These are phyloP conservation scores for Echeveria elegans DNA, from an alignment of 164 flowering plant genomes.

Conservation along the genomic window DNA sequence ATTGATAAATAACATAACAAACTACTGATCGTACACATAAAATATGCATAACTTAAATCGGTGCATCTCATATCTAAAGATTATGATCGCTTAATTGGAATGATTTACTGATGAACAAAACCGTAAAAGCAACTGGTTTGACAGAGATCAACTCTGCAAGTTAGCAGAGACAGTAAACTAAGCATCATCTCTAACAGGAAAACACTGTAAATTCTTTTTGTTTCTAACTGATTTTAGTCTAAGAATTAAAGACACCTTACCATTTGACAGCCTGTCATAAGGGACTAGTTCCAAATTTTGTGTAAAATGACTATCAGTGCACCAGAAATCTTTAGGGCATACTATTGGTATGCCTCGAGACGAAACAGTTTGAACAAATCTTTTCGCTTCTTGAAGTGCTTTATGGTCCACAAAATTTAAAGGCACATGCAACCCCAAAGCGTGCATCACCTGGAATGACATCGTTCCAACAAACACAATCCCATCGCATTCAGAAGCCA, in stretches of 20 bases:
- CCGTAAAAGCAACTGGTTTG: neutral
- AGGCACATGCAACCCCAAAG: conserved; percentile 56
- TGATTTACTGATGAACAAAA: no score
- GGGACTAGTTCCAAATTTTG: conserved; percentile 28
- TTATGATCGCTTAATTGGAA: no score
- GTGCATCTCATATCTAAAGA: no score
- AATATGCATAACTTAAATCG: no score
- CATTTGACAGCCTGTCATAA: conserved; percentile 36
- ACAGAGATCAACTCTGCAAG: neutral
- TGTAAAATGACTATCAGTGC: conserved; percentile 23
- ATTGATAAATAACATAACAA: no score
- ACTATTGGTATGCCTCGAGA: conserved; percentile 36
- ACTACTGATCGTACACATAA: no score
- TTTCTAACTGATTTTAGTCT: neutral
- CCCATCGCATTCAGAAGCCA: conserved; percentile 70
- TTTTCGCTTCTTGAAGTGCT: conserved; percentile 35
- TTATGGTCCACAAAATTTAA: conserved; percentile 36
- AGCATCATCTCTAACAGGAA: neutral
- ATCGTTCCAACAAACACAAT: conserved; percentile 73
- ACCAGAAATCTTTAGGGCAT: conserved; percentile 65
- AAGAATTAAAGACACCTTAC: conserved; percentile 28
- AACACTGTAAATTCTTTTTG: neutral
- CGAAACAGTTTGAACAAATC: conserved; percentile 38
- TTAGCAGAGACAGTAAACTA: neutral
- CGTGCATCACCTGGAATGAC: conserved; percentile 85